These are phyloP conservation scores for Yarrowia sp. DNA, from an alignment of 805 yeast genomes.

Conservation along the genomic window DNA sequence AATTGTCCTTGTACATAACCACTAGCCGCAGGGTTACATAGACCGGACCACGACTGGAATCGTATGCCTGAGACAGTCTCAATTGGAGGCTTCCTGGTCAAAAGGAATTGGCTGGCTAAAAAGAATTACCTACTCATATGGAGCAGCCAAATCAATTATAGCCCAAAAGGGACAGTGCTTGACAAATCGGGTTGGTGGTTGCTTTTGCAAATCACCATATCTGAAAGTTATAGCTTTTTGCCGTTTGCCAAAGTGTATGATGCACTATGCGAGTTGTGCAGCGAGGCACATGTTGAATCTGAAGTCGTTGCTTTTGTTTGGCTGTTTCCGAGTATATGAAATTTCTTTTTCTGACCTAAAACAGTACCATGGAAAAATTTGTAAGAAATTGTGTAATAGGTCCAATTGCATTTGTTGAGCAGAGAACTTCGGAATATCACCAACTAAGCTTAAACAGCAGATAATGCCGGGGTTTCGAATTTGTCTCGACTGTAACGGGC, in stretches of 20 bases:
- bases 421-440: too few species aligned
- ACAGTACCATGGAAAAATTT: neutral
- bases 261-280: constrained; percentile 2
- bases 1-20: neutral
- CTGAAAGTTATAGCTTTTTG: constrained; percentile 12
- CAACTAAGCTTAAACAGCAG: too few species aligned
- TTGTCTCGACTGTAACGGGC: too few species aligned
- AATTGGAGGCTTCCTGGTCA: neutral
- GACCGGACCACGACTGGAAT: neutral
- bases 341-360: constrained; percentile 6
- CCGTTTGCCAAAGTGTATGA: constrained; percentile 4
- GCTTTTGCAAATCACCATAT: neutral
- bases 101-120: neutral
- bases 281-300: neutral
- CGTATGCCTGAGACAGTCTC: constrained; percentile 11
- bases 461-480: too few species aligned
- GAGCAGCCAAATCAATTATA: neutral
- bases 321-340: neutral
- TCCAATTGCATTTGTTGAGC: too few species aligned
- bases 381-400: too few species aligned
- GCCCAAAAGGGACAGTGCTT: neutral
- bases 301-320: neutral
- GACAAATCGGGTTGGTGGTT: neutral
- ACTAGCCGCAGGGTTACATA: neutral
- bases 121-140: too few species aligned